Evolutionary conservation across 2,329 filamentous ascomycete species (phyloP).

Genomic region (Tolypocladium ophioglossoides): DNA sequence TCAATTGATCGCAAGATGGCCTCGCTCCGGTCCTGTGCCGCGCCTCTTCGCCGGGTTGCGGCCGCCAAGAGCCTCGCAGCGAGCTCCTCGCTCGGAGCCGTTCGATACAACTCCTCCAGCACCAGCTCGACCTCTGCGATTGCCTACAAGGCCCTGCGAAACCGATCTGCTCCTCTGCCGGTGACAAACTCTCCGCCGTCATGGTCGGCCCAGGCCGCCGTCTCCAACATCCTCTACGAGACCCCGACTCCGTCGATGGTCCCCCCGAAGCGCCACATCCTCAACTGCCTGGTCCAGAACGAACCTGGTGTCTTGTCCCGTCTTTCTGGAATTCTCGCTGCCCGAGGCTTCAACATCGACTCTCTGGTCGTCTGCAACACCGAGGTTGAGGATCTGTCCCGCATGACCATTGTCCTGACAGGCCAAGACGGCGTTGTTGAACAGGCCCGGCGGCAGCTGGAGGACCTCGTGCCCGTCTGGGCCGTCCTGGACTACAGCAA

Average conservation of each 20-base stretch:
- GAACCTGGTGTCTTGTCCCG: slow-evolving; percentile 95
- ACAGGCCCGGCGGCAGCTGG: slow-evolving; percentile 88
- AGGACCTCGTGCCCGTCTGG: slow-evolving; percentile 97
- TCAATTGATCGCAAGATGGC: slow-evolving; percentile 25
- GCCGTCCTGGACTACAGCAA: slow-evolving; percentile 94
- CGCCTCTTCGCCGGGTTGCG: slow-evolving; percentile 26
- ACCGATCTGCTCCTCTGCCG: slow-evolving; percentile 76
- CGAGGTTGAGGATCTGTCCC: slow-evolving; percentile 89
- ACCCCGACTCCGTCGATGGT: slow-evolving; percentile 74
- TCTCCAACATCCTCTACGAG: slow-evolving; percentile 98
- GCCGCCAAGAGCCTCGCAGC: slow-evolving; percentile 17
- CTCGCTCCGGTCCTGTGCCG: slow-evolving; percentile 31
- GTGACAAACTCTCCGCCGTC: slow-evolving; percentile 64
- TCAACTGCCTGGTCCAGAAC: slow-evolving; percentile 98
- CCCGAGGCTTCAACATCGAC: slow-evolving; percentile 98
- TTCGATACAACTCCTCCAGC: slow-evolving; percentile 30
- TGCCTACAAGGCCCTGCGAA: slow-evolving; percentile 93
- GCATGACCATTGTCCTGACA: slow-evolving; percentile 97
- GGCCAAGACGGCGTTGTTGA: slow-evolving; percentile 96
- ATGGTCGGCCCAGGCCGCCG: slow-evolving; percentile 86
- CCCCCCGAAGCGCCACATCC: slow-evolving; percentile 86
- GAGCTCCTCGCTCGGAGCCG: slow-evolving; percentile 14
- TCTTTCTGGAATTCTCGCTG: slow-evolving; percentile 90
- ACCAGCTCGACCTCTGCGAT: slow-evolving; percentile 82
- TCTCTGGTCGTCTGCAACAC: slow-evolving; percentile 96